Evolutionary conservation across 2,329 filamentous ascomycete species (phyloP).

Genomic region (Hortaea sp.): DNA sequence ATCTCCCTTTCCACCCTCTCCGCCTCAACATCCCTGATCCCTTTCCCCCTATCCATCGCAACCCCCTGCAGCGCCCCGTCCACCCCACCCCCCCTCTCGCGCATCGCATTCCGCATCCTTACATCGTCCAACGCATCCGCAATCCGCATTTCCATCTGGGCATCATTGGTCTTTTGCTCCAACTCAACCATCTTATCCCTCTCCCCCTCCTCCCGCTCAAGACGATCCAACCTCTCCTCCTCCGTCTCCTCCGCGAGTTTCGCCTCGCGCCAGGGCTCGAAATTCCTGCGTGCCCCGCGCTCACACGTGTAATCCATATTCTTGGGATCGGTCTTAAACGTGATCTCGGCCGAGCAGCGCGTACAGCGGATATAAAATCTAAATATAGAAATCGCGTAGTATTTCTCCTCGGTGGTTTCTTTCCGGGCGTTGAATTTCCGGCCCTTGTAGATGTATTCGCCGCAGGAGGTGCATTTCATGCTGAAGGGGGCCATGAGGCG

Average conservation of each 20-base stretch:
- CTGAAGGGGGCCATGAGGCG: conserved; percentile 83
- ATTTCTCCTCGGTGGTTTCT: conserved; percentile 82
- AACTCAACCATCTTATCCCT: conserved; percentile 90
- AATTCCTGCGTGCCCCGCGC: conserved; percentile 79
- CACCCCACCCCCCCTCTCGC: conserved; percentile 54
- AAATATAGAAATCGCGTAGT: conserved; percentile 78
- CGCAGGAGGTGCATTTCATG: conserved; percentile 61
- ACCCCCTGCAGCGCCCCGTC: conserved; percentile 49
- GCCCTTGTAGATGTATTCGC: conserved; percentile 84
- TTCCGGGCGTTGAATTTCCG: conserved; percentile 95
- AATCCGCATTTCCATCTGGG: conserved; percentile 90
- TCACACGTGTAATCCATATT: conserved; percentile 83
- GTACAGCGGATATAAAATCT: conserved; percentile 80
- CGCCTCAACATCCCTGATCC: conserved; percentile 46
- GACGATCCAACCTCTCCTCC: conserved; percentile 72
- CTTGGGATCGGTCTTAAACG: conserved; percentile 89
- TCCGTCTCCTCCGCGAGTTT: conserved; percentile 66
- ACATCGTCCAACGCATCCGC: conserved; percentile 96
- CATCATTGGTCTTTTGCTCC: conserved; percentile 86
- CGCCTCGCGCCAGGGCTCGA: conserved; percentile 76
- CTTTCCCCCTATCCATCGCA: conserved; percentile 42
- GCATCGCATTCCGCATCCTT: conserved; percentile 75
- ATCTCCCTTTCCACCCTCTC: conserved; percentile 68
- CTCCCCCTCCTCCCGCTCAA: conserved; percentile 72
- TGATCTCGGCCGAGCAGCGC: conserved; percentile 74